Base-by-base conservation (phyloP, 2,329 filamentous ascomycete genomes). In the Fusarium sp. region DNA sequence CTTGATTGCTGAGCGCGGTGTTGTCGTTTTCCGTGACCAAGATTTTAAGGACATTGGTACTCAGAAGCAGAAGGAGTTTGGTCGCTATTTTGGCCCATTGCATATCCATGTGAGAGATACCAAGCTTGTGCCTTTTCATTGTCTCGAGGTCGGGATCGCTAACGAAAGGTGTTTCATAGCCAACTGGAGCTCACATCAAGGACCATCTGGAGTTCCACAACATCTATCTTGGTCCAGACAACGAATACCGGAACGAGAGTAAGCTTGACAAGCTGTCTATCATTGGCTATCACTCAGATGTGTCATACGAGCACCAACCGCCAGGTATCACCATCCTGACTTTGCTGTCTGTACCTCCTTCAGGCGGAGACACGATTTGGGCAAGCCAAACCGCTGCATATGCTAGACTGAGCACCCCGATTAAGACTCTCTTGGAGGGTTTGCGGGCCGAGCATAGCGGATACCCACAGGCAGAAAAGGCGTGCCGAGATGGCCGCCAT, bases 221-320 rank as follows among this genome's bases (percentile, higher is more conserved):
- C 71, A 86, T 86, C 69, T 86, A 87, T 76, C 82, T 86, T 0
- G 86, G 84, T 0, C 82, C 83, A 2, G 85, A 84, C 76, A 87
- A 86, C 71, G 81, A 83, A 39, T 60, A 60, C 27, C 82, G 84
- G 7, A 80, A 82, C 20, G 77, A 77, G 27, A 80, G 75, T n/a
- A 78, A 75, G 18, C 39, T 69, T 3, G 82, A 83, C 64, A 80
- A 78, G 33, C 77, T 85, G 24, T 63, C 35, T 10, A 69, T 58
- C 3, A 83, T 82, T 39, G 81, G 81, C 1, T 86, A 82, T 68
- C 84, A 85, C 75, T 84, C 83, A 1, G 84, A 86, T 67, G 83
- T 85, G 3, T 85, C 83, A 1, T 85, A 84, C 67, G 84, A 86
- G 69, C 81, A 82, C 67, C 84, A 85, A 57, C 79, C 84, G 1